phyloP scores from a whole-genome alignment of 2,329 filamentous ascomycete genomes.

The Plenodomus tracheiphilus region DNA sequence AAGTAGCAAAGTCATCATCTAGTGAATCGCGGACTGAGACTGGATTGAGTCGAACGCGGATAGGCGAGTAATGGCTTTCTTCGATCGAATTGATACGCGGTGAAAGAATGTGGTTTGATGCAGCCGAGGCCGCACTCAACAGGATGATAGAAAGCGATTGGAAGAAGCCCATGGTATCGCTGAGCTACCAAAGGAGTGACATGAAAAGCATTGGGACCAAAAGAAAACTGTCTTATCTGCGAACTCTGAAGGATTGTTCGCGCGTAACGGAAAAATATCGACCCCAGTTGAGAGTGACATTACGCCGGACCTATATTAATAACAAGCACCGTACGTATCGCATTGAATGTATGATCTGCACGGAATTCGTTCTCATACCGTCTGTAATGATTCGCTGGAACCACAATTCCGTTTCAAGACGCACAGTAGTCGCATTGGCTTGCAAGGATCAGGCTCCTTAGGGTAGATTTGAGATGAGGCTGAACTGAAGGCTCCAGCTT shows the following conservation, averaged over 20 bases:
- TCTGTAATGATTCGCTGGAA: background rate
- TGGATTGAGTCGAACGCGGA: constrained; percentile 17
- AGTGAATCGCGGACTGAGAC: constrained; percentile 10
- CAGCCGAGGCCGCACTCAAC: constrained; percentile 1
- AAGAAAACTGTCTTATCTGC: background rate
- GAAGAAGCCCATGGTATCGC: background rate
- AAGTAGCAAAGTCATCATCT: constrained; percentile 14
- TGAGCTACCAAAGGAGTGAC: background rate
- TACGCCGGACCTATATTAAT: background rate
- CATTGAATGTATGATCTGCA: background rate
- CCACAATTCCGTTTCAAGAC: no score
- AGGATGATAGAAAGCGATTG: background rate
- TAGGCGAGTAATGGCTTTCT: background rate
- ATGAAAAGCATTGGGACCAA: background rate
- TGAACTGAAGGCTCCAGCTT: background rate
- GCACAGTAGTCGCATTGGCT: no score
- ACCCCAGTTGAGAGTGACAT: background rate
- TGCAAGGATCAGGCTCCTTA: background rate
- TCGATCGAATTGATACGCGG: background rate
- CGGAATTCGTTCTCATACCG: background rate
- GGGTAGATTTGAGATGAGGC: background rate
- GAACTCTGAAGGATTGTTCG: background rate
- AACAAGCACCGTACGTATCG: background rate
- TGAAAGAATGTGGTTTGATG: background rate
- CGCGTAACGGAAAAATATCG: background rate